Evolutionary conservation across 2,329 filamentous ascomycete species (phyloP).

Genomic region (Mollisia scopiformis): DNA sequence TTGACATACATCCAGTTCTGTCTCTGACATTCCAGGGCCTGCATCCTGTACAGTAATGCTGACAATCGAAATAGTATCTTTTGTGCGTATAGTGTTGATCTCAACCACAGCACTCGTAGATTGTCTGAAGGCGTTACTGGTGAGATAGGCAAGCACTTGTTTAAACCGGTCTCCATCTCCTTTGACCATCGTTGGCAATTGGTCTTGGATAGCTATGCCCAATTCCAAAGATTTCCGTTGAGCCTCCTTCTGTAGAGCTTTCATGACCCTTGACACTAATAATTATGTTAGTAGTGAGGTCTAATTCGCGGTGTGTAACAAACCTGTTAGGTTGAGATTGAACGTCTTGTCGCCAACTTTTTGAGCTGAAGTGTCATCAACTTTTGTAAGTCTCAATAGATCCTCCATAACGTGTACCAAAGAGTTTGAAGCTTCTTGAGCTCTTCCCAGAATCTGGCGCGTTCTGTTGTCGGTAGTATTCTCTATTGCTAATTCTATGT

Average conservation of each 20-base stretch:
- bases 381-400: conserved; percentile 84
- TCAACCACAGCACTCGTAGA: conserved; percentile 74
- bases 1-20: conserved; percentile 44
- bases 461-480: conserved; percentile 79
- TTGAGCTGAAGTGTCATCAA: conserved; percentile 77
- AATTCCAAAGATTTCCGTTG: conserved; percentile 76
- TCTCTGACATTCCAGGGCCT: conserved; percentile 69
- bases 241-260: conserved; percentile 74
- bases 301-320: neutral
- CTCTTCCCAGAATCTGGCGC: conserved; percentile 79
- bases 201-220: conserved; percentile 66
- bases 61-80: conserved; percentile 60
- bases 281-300: neutral
- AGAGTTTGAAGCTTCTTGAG: conserved; percentile 89
- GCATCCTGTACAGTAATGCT: conserved; percentile 80
- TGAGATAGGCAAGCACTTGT: conserved; percentile 81
- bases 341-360: conserved; percentile 83
- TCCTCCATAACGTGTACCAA: conserved; percentile 95
- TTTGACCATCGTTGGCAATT: conserved; percentile 70
- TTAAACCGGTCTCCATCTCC: conserved; percentile 79
- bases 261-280: conserved; percentile 70
- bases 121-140: conserved; percentile 82
- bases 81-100: conserved; percentile 60
- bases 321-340: conserved; percentile 63
- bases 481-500: conserved; percentile 87